Conservation (phyloP, 805 yeast genomes). For the Priceomyces melissophilus region DNA sequence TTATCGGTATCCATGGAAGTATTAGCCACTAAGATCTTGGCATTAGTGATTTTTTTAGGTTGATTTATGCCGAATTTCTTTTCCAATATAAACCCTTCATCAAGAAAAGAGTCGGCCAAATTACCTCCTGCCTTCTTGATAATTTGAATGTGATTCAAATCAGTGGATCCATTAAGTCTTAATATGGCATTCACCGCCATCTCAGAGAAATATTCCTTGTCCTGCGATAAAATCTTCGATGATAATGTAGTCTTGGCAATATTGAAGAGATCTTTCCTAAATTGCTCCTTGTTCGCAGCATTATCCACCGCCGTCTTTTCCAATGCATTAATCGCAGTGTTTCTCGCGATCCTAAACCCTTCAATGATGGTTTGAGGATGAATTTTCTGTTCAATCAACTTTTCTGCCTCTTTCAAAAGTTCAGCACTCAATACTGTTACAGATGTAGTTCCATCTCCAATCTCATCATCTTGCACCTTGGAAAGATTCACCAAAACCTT, state of each 20-base stretch:
- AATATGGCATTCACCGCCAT: conserved; percentile 93
- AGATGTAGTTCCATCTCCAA: conserved; percentile 97
- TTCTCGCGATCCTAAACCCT: conserved; percentile 87
- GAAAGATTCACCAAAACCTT: conserved; percentile 91
- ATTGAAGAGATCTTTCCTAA: conserved; percentile 72
- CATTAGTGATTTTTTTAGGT: conserved; percentile 80
- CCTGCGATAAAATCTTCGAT: conserved; percentile 92
- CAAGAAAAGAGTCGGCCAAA: conserved; percentile 85
- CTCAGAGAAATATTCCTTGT: conserved; percentile 82
- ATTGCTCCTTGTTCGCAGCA: conserved; percentile 51
- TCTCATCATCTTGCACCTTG: conserved; percentile 95
- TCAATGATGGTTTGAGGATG: conserved; percentile 98
- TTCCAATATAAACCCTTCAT: conserved; percentile 91
- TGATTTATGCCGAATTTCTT: conserved; percentile 93
- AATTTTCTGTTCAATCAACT: conserved; percentile 83
- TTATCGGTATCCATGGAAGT: conserved; percentile 97
- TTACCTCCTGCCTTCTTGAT: conserved; percentile 93
- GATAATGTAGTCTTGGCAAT: conserved; percentile 93
- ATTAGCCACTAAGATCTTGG: conserved; percentile 87
- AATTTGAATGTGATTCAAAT: conserved; percentile 88
- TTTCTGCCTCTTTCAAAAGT: conserved; percentile 90
- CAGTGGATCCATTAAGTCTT: conserved; percentile 80
- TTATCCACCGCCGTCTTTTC: conserved; percentile 75
- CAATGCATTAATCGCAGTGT: conserved; percentile 81
- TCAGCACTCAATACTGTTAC: conserved; percentile 91